Percentiles rank a stretch among this genome's conserved stretches.
Conservation (phyloP, 2,329 filamentous ascomycete species). For the Sclerotinia subarctica region DNA sequence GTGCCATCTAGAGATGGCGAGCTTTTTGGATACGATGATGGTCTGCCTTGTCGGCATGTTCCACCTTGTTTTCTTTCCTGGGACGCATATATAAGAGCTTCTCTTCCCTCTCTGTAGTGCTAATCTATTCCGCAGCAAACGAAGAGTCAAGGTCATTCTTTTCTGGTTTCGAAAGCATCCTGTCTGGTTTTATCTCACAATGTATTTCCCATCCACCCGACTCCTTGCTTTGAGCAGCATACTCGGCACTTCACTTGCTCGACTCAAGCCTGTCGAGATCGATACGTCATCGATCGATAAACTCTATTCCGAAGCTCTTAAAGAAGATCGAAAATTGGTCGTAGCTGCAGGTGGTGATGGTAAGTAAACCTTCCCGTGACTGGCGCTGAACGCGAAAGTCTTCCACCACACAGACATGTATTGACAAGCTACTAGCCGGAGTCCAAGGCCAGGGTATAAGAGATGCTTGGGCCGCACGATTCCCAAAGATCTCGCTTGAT, state of each 20-base stretch:
- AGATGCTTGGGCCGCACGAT: not conserved
- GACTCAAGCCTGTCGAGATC: not conserved
- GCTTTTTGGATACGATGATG: not conserved
- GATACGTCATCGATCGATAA: not conserved
- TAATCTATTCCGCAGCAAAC: not conserved
- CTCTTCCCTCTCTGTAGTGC: not conserved
- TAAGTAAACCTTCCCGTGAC: not conserved
- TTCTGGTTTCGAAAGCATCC: not conserved
- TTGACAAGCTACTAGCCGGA: not conserved
- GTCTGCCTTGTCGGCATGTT: too few relatives aligned
- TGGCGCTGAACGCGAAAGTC: not conserved
- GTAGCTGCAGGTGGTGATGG: conserved; percentile 11
- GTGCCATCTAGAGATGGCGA: not conserved
- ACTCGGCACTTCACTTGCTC: not conserved
- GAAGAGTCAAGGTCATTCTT: not conserved
- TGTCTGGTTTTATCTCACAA: not conserved
- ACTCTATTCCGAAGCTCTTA: not conserved
- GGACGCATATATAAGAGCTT: not conserved
- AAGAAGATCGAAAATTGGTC: conserved; percentile 6
- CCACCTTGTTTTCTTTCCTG: not conserved
- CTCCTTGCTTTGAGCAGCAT: conserved; percentile 4
- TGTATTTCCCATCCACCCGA: not conserved
- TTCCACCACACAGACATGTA: not conserved
- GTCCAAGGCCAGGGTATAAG: not conserved
- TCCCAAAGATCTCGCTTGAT: not conserved